Base-by-base conservation (phyloP, 163 green algal genomes). In the Trebouxia gelatinosa region DNA sequence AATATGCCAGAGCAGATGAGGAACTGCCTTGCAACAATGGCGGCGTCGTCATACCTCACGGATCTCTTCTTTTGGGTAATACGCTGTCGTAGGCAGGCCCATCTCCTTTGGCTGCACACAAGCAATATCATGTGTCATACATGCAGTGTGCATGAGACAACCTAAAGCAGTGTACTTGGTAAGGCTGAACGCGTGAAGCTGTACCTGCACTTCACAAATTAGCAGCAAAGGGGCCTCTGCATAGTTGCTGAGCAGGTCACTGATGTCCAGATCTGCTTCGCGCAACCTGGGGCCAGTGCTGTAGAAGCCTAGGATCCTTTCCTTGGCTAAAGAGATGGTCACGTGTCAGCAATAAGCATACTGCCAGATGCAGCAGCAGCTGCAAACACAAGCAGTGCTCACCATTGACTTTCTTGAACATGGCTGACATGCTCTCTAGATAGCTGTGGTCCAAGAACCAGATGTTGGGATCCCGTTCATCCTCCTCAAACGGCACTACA, bases 401-500 rank as follows among this genome's bases (percentile, higher is more conserved):
- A 98, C 93, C 96, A 85, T 99, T 99, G 64, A 99, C 97, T 80
- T 98, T 99, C 83, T 97, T 98, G 86, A 98, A 98, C 96, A 99
- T 99, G 59, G 80, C 78, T 81, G 90, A 98, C 95, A 99, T 99
- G 67, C 89, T 89, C 79, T 99, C 96, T 68, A 98, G 78, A 85
- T 98, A 98, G 79, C 87, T 96, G 89, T 99, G 96, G 83, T 99
- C 96, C 74, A 99, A 74, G 77, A 99, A 99, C 93, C 95, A 99
- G 70, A 99, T 99, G 71, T 66, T 90, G n/a, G 89, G 80, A 79
- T 99, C 93, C 51, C 93, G 90, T 34, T 98, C 94, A 82, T 99
- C 96, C 82, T 99, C 96, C 87, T 99, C 96, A 85, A 99, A 99
- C 0, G 96, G 96, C 48, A 99, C 93, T 95, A 91, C 77, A 75